Evolutionary conservation across 352 stramenopile genomes (phyloP), one percentile per base, ranked within the genome.

Genomic region (Globisporangium cylindrosporum): DNA sequence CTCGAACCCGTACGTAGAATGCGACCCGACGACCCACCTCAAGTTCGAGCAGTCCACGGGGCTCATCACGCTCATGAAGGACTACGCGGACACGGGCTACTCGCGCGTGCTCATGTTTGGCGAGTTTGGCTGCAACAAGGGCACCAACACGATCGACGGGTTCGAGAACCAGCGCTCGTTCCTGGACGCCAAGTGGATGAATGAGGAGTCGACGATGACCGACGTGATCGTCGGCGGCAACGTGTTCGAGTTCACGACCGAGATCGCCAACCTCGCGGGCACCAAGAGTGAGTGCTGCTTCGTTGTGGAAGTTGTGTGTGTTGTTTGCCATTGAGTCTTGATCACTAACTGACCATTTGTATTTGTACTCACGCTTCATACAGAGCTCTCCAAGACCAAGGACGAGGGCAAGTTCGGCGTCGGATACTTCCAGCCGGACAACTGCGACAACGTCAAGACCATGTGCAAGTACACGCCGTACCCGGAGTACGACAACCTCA

Each of bases 91-190:
- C 10, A 65, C 77, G 12, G 75, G 72, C 9, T 89, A 89, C 68
- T 75, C 80, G 34, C 79, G 78, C 7, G 81, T 82, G 4, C 70
- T 94, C 60, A 87, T 94, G 73, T 89, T 94, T 60, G 81, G 81
- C 49, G 86, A 94, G 68, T 94, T 87, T 60, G 86, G 86, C 6
- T 94, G 86, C 72, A 92, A 90, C 71, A 73, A 78, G 24, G 82
- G 82, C 34, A 64, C 56, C 0, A 90, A 90, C 62, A 93, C 86
- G 1, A 56, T 93, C 54, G 81, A 92, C 0, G 82, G 81, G 22
- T 92, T 74, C 51, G 84, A 84, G 67, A 86, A 87, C 66, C 84
- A 92, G 73, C 86, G 86, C 46, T 72, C 66, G 20, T 91, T 90
- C 68, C 71, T 73, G 25, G 81, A 91, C 59, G 81, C 83, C 18